Conservation (phyloP, 441 rosid genomes). For the Capsella rubella region DNA sequence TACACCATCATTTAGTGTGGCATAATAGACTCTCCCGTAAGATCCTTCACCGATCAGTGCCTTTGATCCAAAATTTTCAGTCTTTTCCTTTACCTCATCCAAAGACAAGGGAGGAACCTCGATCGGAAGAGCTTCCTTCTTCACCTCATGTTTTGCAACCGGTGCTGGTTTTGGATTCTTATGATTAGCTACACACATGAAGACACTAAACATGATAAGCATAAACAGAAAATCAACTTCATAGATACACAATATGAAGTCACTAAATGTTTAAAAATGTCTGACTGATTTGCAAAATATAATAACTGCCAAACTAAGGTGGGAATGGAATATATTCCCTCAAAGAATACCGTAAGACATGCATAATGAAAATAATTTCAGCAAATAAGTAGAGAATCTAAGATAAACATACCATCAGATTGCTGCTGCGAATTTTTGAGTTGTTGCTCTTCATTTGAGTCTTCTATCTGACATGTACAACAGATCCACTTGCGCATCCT, state of each 20-base stretch:
- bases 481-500: conserved; percentile 96
- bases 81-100: conserved; percentile 91
- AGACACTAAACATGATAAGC: conserved; percentile 15
- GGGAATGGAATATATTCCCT: neutral
- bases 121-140: conserved; percentile 74
- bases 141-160: conserved; percentile 62
- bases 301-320: conserved; percentile 13
- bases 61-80: conserved; percentile 91
- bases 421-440: conserved; percentile 59
- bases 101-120: conserved; percentile 84
- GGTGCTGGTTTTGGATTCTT: conserved; percentile 64
- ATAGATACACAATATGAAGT: conserved; percentile 2
- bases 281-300: neutral
- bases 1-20: conserved; percentile 69
- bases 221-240: conserved; percentile 10
- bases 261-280: neutral
- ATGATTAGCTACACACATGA: conserved; percentile 54
- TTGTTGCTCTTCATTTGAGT: conserved; percentile 67
- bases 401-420: conserved; percentile 58
- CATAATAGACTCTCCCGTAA: conserved; percentile 93
- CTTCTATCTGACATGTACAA: conserved; percentile 81
- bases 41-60: conserved; percentile 99
- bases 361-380: conserved; percentile 4
- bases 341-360: neutral
- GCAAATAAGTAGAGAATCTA: conserved; percentile 7